Percentiles rank a stretch among this genome's conserved stretches.
phyloP scores from a whole-genome alignment of 2,329 filamentous ascomycete species.

The Chaetomium strumarium region DNA sequence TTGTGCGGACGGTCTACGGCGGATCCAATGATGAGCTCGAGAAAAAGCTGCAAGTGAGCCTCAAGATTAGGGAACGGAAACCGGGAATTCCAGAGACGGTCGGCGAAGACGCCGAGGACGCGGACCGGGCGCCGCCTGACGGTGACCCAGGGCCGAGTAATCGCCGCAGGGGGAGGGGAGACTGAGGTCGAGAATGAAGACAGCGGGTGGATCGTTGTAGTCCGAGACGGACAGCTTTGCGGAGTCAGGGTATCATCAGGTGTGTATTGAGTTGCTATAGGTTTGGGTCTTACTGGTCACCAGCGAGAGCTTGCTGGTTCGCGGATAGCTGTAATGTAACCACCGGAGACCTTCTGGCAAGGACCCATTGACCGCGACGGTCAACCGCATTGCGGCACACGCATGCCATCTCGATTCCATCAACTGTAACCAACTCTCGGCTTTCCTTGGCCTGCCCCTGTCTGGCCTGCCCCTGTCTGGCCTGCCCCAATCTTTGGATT shows the following conservation, averaged over 20 bases:
- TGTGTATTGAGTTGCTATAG: constrained; percentile 2
- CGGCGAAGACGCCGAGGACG: constrained; percentile 11
- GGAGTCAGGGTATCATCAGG: constrained; percentile 13
- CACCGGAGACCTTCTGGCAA: background rate
- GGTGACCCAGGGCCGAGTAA: constrained; percentile 20
- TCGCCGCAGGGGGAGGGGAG: constrained; percentile 13
- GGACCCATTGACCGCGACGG: background rate
- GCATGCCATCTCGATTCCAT: background rate
- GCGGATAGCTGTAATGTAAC: background rate
- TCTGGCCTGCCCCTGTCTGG: background rate
- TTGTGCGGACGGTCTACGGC: constrained; percentile 60
- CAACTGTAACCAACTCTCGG: background rate
- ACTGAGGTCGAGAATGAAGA: constrained; percentile 16
- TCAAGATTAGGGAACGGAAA: constrained; percentile 44
- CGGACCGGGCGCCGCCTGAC: constrained; percentile 7
- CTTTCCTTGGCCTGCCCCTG: background rate
- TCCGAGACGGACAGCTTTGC: background rate
- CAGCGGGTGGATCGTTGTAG: constrained; percentile 2
- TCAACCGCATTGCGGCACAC: background rate
- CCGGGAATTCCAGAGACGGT: constrained; percentile 12
- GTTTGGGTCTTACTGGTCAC: background rate
- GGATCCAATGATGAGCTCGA: constrained; percentile 50
- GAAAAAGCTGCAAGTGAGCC: constrained; percentile 53
- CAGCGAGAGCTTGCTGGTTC: background rate
- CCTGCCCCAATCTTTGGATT: background rate